phyloP scores from a whole-genome alignment of 148 eudicot species.

The Fagopyrum homotropicum region DNA sequence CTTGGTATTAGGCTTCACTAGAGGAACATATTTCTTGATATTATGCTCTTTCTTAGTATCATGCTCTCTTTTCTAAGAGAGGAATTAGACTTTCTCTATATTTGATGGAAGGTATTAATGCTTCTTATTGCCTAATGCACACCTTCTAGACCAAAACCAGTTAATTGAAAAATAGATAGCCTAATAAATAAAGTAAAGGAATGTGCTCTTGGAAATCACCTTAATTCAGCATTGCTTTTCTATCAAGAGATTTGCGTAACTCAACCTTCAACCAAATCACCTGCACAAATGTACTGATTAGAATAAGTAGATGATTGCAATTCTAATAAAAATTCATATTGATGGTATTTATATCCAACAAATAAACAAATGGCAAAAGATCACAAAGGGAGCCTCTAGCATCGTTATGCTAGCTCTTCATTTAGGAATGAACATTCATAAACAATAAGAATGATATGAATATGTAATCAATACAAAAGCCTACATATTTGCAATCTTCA shows the following conservation, averaged over 20 bases:
- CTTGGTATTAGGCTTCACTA: no score
- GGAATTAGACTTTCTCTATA: background rate
- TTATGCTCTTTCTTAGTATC: no score
- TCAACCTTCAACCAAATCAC: slow-evolving; percentile 81
- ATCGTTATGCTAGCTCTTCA: background rate
- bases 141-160: background rate
- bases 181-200: background rate
- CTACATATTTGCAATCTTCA: no score
- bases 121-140: background rate
- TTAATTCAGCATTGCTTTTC: slow-evolving; percentile 78
- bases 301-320: background rate
- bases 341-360: background rate
- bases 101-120: background rate
- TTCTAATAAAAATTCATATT: background rate
- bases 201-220: slow-evolving; percentile 31
- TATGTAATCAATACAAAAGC: no score
- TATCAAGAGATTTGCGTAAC: slow-evolving; percentile 83
- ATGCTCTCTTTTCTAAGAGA: no score
- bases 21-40: no score
- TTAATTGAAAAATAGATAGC: background rate
- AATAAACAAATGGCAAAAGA: background rate
- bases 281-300: slow-evolving; percentile 27
- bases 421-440: background rate
- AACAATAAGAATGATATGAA: background rate
- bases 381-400: background rate